Evolutionary conservation across 192 early-diverging fungal genomes (phyloP).

Genomic region (Phlyctochytrium arcticum): DNA sequence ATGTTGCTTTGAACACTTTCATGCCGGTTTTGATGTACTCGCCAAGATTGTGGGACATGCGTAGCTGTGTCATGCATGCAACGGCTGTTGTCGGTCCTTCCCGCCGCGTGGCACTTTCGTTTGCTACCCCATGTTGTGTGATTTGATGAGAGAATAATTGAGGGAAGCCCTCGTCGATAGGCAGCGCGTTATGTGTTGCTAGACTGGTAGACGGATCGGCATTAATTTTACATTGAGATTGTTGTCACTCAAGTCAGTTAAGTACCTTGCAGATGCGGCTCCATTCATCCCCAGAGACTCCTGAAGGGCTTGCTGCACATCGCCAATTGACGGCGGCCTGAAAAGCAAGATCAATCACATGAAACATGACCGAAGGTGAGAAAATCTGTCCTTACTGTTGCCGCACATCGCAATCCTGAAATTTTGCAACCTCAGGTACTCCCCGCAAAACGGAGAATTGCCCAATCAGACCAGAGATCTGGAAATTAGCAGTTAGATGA

Average conservation of each 20-base stretch:
- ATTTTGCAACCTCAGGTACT: background rate
- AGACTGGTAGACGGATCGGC: too few relatives aligned
- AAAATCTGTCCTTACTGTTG: too few relatives aligned
- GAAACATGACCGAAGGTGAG: too few relatives aligned
- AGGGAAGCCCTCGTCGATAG: constrained; percentile 22
- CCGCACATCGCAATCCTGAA: background rate
- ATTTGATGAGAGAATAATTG: constrained; percentile 12
- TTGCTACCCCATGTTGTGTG: constrained; percentile 8
- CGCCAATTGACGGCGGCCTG: background rate
- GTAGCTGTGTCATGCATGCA: background rate
- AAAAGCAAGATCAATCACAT: background rate
- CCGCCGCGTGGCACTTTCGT: background rate
- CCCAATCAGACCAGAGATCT: background rate
- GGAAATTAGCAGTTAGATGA: too few relatives aligned
- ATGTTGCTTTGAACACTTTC: background rate
- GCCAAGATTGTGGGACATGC: background rate
- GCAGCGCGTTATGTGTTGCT: too few relatives aligned
- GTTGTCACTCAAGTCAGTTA: too few relatives aligned
- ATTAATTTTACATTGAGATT: too few relatives aligned
- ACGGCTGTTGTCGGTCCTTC: too few relatives aligned
- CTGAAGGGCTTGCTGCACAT: background rate
- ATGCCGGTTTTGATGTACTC: background rate
- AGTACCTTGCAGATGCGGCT: too few relatives aligned
- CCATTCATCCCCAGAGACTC: too few relatives aligned
- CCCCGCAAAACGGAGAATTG: constrained; percentile 7